These are phyloP conservation scores for Fusarium albosuccineum DNA, from an alignment of 2,329 filamentous ascomycete species.

Conservation along the genomic window DNA sequence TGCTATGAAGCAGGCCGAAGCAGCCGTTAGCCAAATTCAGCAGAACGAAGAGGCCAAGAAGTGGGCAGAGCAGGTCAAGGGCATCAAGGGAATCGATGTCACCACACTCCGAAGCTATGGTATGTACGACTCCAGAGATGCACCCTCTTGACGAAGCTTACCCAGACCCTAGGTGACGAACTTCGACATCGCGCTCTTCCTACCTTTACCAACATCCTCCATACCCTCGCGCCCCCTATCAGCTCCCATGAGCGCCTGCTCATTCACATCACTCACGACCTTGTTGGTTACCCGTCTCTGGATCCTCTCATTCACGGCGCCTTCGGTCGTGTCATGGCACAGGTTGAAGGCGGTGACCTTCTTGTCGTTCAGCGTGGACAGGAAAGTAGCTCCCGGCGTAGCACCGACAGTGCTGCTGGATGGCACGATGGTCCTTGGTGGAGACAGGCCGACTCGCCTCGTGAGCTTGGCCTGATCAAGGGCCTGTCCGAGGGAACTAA, in stretches of 20 bases:
- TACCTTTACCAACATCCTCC: conserved; percentile 93
- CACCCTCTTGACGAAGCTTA: conserved; percentile 6
- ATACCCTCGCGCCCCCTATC: conserved; percentile 95
- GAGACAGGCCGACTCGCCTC: conserved; percentile 76
- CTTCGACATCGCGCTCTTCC: conserved; percentile 88
- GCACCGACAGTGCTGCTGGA: conserved; percentile 70
- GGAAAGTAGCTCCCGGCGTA: conserved; percentile 79
- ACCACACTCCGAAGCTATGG: conserved; percentile 72
- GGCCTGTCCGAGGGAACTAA: conserved; percentile 91
- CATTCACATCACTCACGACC: conserved; percentile 97
- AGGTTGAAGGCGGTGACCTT: conserved; percentile 96
- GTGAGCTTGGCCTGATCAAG: conserved; percentile 83
- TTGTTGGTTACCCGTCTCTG: conserved; percentile 92
- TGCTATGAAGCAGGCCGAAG: conserved; percentile 93
- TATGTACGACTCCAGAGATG: conserved; percentile 36
- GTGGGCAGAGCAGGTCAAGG: conserved; percentile 94
- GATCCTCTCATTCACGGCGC: conserved; percentile 92
- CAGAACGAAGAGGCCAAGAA: conserved; percentile 96
- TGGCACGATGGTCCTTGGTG: conserved; percentile 99
- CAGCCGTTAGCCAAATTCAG: conserved; percentile 93
- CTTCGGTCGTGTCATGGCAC: conserved; percentile 97
- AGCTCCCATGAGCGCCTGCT: conserved; percentile 96
- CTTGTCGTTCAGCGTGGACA: conserved; percentile 94
- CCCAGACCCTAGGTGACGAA: conserved; percentile 77
- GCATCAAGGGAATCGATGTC: conserved; percentile 73